Percentiles rank a stretch among this genome's conserved stretches.
Evolutionary conservation across 2,329 filamentous ascomycete species (phyloP).

Genomic region (Penicillium occitanis): DNA sequence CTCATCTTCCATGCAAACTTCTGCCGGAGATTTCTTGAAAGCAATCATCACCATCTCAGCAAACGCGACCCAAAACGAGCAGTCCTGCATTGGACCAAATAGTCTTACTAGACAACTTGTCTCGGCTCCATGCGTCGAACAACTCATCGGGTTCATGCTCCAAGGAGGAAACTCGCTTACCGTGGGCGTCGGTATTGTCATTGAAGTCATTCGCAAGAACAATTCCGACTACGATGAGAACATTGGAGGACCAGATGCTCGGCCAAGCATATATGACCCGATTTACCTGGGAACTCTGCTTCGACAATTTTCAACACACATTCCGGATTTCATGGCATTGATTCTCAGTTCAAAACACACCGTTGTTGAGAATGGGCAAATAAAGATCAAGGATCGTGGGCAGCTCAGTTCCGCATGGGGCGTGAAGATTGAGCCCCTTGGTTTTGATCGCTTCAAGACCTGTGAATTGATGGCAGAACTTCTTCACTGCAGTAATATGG

Average conservation of each 20-base stretch:
- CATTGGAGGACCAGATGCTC: constrained; percentile 72
- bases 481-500: constrained; percentile 98
- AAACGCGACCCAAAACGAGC: constrained; percentile 95
- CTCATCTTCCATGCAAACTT: constrained; percentile 88
- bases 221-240: constrained; percentile 99
- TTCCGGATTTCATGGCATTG: constrained; percentile 89
- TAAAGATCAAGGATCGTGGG: constrained; percentile 65
- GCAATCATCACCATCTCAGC: constrained; percentile 98
- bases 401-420: constrained; percentile 86
- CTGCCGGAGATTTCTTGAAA: constrained; percentile 95
- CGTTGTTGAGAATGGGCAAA: constrained; percentile 56
- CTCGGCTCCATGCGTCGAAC: constrained; percentile 77
- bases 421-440: constrained; percentile 84
- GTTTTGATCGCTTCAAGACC: constrained; percentile 97
- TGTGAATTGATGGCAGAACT: constrained; percentile 98
- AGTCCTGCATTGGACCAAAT: constrained; percentile 98
- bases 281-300: constrained; percentile 93
- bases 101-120: constrained; percentile 94
- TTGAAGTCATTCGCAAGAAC: constrained; percentile 98
- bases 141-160: constrained; percentile 88
- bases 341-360: constrained; percentile 71
- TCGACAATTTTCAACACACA: constrained; percentile 82
- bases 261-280: constrained; percentile 82
- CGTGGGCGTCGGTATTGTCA: constrained; percentile 94
- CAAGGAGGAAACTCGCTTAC: constrained; percentile 90